Percentiles rank a stretch among this genome's conserved stretches.
Conservation (phyloP, 2,329 filamentous ascomycete genomes). For the Apiospora marii region DNA sequence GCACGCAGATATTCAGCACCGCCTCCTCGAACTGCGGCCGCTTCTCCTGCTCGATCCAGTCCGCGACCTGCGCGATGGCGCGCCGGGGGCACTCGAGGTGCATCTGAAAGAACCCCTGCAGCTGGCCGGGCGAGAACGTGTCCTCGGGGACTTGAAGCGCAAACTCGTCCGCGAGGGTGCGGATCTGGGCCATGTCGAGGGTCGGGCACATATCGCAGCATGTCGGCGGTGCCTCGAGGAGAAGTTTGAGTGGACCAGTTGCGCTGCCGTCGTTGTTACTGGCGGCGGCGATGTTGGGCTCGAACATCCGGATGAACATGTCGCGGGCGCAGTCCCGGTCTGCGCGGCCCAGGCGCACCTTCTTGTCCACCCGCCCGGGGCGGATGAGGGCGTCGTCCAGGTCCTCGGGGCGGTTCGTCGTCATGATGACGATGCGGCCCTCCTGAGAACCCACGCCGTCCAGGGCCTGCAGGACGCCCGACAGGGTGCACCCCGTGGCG, state of each 20-base stretch:
- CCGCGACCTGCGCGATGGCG: neutral
- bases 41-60: conserved; percentile 17
- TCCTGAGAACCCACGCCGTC: conserved; percentile 18
- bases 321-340: conserved; percentile 4
- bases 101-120: conserved; percentile 21
- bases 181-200: neutral
- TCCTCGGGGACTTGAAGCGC: neutral
- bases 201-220: conserved; percentile 12
- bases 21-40: neutral
- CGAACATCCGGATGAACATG: conserved; percentile 23
- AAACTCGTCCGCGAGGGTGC: neutral
- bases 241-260: neutral
- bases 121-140: conserved; percentile 12
- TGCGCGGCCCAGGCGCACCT: neutral
- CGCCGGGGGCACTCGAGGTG: conserved; percentile 11
- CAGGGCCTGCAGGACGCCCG: conserved; percentile 8
- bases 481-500: neutral
- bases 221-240: neutral
- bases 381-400: conserved; percentile 23
- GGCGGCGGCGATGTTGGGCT: neutral
- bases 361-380: conserved; percentile 5
- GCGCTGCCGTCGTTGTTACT: too few relatives aligned
- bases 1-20: neutral
- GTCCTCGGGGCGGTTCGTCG: conserved; percentile 17
- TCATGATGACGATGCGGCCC: conserved; percentile 23